Percentiles rank a stretch among this genome's conserved stretches.
Conservation (phyloP, 2,329 filamentous ascomycete species). For the Trichophyton verrucosum region DNA sequence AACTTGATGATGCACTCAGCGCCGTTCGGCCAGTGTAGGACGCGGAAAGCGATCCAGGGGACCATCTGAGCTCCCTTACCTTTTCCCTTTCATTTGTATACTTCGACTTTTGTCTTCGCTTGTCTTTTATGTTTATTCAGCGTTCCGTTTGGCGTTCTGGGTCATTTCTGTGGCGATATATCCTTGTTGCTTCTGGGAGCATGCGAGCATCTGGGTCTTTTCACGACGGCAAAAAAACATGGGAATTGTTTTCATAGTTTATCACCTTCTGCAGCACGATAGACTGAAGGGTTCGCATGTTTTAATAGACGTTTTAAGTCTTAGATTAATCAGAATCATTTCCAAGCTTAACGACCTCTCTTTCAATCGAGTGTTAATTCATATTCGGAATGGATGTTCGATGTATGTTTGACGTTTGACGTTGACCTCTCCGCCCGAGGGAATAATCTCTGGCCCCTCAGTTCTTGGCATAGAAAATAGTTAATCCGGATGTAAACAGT, state of each 20-base stretch:
- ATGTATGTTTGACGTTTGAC: not conserved
- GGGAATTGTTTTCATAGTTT: conserved; percentile 1
- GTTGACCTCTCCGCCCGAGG: not conserved
- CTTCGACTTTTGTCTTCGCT: not conserved
- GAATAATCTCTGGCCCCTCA: not conserved
- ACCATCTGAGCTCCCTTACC: not conserved
- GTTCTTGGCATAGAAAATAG: not conserved
- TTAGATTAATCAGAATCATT: conserved; percentile 1
- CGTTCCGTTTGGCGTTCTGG: not conserved
- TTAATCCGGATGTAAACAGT: not conserved
- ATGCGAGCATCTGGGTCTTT: not conserved
- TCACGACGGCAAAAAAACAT: not conserved
- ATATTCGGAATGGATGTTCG: not conserved
- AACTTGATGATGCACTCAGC: not conserved
- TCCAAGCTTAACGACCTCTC: not conserved
- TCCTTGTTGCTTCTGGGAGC: not conserved
- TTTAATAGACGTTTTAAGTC: not conserved
- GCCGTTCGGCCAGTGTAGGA: not conserved
- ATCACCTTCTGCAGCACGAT: not conserved
- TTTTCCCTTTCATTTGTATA: not conserved
- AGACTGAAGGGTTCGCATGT: conserved; percentile 1
- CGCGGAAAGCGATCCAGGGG: not conserved
- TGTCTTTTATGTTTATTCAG: not conserved
- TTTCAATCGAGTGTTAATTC: not conserved
- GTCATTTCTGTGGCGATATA: not conserved